These are phyloP conservation scores for Gaeumannomyces tritici DNA, from an alignment of 2,329 filamentous ascomycete genomes.

Conservation along the genomic window DNA sequence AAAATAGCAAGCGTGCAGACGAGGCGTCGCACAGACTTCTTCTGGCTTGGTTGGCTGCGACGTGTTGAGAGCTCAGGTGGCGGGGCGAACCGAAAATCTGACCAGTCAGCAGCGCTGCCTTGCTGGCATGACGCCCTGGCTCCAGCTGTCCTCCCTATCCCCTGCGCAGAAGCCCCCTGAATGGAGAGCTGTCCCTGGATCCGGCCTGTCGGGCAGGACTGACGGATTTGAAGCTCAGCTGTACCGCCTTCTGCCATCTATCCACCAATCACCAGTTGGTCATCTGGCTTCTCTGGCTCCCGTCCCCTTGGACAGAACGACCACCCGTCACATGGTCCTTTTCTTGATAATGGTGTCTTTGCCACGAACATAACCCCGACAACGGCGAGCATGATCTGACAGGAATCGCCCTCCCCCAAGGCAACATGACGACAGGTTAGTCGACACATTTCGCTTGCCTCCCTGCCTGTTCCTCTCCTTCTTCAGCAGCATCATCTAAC, in stretches of 20 bases:
- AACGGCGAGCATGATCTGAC: neutral
- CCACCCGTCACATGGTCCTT: neutral
- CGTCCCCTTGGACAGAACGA: neutral
- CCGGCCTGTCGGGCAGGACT: neutral
- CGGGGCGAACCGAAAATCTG: neutral
- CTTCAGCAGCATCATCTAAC: neutral
- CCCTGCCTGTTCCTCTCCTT: neutral
- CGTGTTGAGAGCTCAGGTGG: neutral
- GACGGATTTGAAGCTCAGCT: neutral
- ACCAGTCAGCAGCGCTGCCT: neutral
- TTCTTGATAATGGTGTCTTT: neutral
- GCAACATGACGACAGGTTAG: conserved; percentile 2
- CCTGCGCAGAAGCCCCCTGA: neutral
- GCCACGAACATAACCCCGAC: neutral
- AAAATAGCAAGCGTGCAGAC: no score
- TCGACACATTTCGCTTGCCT: neutral
- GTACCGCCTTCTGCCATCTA: neutral
- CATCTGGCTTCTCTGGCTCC: neutral
- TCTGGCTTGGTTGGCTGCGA: neutral
- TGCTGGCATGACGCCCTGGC: neutral
- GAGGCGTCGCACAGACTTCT: no score
- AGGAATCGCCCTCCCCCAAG: neutral
- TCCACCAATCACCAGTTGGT: neutral
- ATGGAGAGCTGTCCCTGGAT: neutral
- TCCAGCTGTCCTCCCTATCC: neutral